Evolutionary conservation across 106 monocot species (phyloP), one percentile per base, ranked within the genome.

Genomic region (Alisma plantagoaquatica): DNA sequence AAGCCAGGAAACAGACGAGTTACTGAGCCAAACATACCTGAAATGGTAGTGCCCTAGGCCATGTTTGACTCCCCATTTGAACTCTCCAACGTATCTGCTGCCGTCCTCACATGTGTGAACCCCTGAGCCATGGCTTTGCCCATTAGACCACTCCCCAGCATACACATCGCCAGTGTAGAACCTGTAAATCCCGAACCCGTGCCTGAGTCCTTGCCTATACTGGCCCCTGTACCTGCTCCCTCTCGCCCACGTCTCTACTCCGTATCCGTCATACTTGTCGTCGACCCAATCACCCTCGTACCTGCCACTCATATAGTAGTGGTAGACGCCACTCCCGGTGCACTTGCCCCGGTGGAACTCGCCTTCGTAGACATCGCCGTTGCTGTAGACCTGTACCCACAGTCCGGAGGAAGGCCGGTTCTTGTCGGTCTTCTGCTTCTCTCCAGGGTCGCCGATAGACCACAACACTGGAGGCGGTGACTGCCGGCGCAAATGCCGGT

Each of bases 31-130:
- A n/a, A n/a, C n/a, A n/a, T n/a, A 90, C 89, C 89, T 83, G 74
- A 90, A 90, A 77, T 90, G 83, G 68, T 90, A 90, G 53, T 80
- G 83, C 33, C 89, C 89, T 20, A 83, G 80, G 26, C 83, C 89
- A 74, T 90, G 83, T 64, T 83, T 90, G 43, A 90, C 80, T 6
- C 89, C 89, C 83, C n/a, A n/a, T n/a, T n/a, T n/a, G n/a, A n/a
- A n/a, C n/a, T n/a, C n/a, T n/a, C n/a, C n/a, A n/a, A n/a, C 89
- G 54, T 88, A 90, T 20, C 89, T 76, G 61, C 83, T 90, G 19
- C 89, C 89, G 54, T 90, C 89, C 60, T 84, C 80, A 41, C 89
- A 90, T 1, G 83, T 80, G 51, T 90, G 83, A 46, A 74, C 68
- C 0, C 89, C 89, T 21, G 55, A 78, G 31, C 89, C 89, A 72